Evolutionary conservation across 2,329 filamentous ascomycete species (phyloP), one percentile per base, ranked within the genome.

Genomic region (Ascochyta lentis): DNA sequence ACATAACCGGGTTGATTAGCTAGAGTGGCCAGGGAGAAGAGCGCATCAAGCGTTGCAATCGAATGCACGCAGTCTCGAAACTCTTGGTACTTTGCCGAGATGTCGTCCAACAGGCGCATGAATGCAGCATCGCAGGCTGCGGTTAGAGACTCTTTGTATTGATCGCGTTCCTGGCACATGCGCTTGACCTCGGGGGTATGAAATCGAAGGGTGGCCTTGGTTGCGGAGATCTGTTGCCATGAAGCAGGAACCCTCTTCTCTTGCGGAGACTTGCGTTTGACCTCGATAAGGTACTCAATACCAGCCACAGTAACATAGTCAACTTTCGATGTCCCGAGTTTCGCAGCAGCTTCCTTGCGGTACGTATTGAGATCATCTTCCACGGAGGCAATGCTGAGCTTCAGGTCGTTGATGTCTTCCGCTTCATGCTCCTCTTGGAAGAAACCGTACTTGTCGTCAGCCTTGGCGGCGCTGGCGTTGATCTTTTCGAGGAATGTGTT

Each of bases 281-380:
- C 89, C 76, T 98, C 95, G 67, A 99, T 91, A 19, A 99, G 85
- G 71, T 92, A 99, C 72, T 98, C 95, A 65, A 98, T 96, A 7
- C 93, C 93, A 1, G 92, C 85, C 7, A 95, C 90, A 0, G 91
- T 95, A 24, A 87, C 86, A 70, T 96, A 99, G 5, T 88, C 82
- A 22, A 95, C 84, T 41, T 86, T 85, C 3, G 79, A 89, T 71
- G 87, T 89, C 59, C 87, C 87, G 16, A 99, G 80, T 55, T 87
- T 89, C 40, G 85, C 80, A 1, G 89, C 90, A 2, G 91, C 92
- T 12, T 83, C 85, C 26, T 83, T 74, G 37, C 89, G 88, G 73
- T 98, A 91, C 15, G 86, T 84, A 57, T 94, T 85, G 1, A 99
- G 85, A 54, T 96, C 92, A 66, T 95, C 87, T 76, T 99, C 94